A percentile compares a stretch with the other conserved stretches of the same genome.
Evolutionary conservation across 768 basidiomycete genomes (phyloP).

Genomic region (Rhodotorula diobovata): DNA sequence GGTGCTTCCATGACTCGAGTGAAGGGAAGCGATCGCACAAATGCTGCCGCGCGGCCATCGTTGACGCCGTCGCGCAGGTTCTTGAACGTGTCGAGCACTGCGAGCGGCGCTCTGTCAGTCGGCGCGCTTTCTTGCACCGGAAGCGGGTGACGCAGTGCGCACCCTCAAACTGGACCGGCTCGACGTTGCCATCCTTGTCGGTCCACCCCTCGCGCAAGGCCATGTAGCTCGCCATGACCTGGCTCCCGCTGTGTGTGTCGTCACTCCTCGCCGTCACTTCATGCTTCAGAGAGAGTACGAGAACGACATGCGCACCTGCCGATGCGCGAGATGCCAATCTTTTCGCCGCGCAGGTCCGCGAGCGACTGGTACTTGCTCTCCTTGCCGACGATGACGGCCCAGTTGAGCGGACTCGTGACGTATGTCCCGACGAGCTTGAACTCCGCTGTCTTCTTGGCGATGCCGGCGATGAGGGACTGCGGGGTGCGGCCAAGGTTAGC

Average conservation of each 20-base stretch:
- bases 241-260: slow-evolving; percentile 60
- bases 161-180: slow-evolving; percentile 43
- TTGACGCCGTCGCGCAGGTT: slow-evolving; percentile 77
- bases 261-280: too few relatives aligned
- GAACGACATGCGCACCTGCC: slow-evolving; percentile 59
- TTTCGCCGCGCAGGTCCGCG: slow-evolving; percentile 69
- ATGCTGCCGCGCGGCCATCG: slow-evolving; percentile 77
- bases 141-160: slow-evolving; percentile 18
- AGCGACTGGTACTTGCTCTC: slow-evolving; percentile 67
- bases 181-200: slow-evolving; percentile 40
- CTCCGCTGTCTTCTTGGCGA: slow-evolving; percentile 69
- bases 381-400: slow-evolving; percentile 89
- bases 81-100: slow-evolving; percentile 76
- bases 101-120: background rate
- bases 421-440: slow-evolving; percentile 92
- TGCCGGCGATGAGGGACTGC: slow-evolving; percentile 73
- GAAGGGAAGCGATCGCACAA: slow-evolving; percentile 52
- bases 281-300: background rate
- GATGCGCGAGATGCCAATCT: slow-evolving; percentile 78
- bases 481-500: background rate
- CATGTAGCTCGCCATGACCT: slow-evolving; percentile 96
- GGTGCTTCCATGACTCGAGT: too few relatives aligned
- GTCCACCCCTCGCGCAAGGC: slow-evolving; percentile 80
- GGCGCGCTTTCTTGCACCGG: background rate
- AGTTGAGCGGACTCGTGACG: slow-evolving; percentile 56